These are phyloP conservation scores for Dothideomycetes sp. DNA, from an alignment of 2,329 filamentous ascomycete genomes.

Conservation along the genomic window DNA sequence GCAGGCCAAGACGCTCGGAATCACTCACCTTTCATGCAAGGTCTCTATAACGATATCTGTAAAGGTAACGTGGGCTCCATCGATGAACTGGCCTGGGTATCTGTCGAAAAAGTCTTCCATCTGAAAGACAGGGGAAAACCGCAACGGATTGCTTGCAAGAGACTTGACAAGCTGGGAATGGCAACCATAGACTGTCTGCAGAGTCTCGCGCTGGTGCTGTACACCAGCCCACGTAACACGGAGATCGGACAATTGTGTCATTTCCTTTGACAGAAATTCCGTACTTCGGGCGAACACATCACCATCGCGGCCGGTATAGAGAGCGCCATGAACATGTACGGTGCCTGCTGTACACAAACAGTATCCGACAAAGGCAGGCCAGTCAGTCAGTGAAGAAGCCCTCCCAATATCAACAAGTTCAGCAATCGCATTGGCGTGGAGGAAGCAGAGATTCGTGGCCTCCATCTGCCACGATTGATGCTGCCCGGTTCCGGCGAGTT, in stretches of 20 bases:
- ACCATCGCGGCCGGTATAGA: constrained; percentile 57
- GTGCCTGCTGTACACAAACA: constrained; percentile 80
- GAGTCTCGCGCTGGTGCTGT: constrained; percentile 67
- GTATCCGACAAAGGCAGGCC: constrained; percentile 78
- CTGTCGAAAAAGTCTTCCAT: constrained; percentile 81
- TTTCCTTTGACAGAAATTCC: constrained; percentile 65
- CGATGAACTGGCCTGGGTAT: constrained; percentile 61
- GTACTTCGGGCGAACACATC: constrained; percentile 53
- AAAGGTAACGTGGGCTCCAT: constrained; percentile 64
- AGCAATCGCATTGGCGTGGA: constrained; percentile 79
- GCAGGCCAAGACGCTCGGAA: not conserved
- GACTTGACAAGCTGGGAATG: constrained; percentile 71
- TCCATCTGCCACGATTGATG: constrained; percentile 91
- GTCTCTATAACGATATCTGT: constrained; percentile 54
- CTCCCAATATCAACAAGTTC: constrained; percentile 72
- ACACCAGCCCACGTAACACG: constrained; percentile 66
- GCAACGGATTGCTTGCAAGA: constrained; percentile 55
- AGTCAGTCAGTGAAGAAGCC: constrained; percentile 64
- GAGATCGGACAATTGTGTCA: constrained; percentile 68
- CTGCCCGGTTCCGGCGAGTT: constrained; percentile 68
- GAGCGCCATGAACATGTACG: constrained; percentile 75
- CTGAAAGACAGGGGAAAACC: constrained; percentile 70
- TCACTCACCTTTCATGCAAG: constrained; percentile 24
- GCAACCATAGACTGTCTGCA: constrained; percentile 68
- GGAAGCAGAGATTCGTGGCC: constrained; percentile 74